Base-by-base conservation (phyloP, 148 eudicot species). In the Camellia japonica region DNA sequence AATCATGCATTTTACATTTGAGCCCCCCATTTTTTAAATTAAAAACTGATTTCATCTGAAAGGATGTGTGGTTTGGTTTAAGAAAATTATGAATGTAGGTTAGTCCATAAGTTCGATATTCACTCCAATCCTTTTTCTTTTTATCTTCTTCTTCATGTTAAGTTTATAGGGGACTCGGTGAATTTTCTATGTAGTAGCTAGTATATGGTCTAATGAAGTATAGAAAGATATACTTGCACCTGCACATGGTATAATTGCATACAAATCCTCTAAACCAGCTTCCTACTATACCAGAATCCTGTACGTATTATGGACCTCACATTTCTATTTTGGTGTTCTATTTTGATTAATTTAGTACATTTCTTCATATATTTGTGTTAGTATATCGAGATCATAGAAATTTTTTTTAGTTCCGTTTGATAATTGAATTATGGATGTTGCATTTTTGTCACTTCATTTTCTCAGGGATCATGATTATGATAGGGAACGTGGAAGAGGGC, bases 391-490 rank as follows among this genome's bases (percentile, higher is more conserved):
- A 46, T 15, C 23, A 30, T 19, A 18, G 7, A 7, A 3, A 19
- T 1, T 70, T 55, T 71, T 3, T 51, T 14, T 49, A 8, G 59
- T 71, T 71, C 42, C 1, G 9, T 19, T 38, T 23, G 6, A 49
- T 51, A 71, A 13, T 23, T 5, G 18, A n/a, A 9, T 7, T 13
- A 43, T 7, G 23, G 52, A 4, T 55, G 18, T 42, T 72, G 58
- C 71, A 23, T 9, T 73, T 58, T 19, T 73, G 23, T 66, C 68
- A 51, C 77, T 72, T 73, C 70, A 16, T 67, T 64, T 83, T 80
- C 55, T 54, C 80, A 87, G 95, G 88, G 93, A 90, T 79, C 82
- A 81, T n/a, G 89, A 88, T 49, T 82, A 85, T 68, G 92, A 85
- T 3, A 82, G 91, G 68, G 90, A 89, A 16, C 85, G 86, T 14